Evolutionary conservation across 768 basidiomycete species (phyloP), one percentile per base, ranked within the genome.

Genomic region (Baorangia bicolor): DNA sequence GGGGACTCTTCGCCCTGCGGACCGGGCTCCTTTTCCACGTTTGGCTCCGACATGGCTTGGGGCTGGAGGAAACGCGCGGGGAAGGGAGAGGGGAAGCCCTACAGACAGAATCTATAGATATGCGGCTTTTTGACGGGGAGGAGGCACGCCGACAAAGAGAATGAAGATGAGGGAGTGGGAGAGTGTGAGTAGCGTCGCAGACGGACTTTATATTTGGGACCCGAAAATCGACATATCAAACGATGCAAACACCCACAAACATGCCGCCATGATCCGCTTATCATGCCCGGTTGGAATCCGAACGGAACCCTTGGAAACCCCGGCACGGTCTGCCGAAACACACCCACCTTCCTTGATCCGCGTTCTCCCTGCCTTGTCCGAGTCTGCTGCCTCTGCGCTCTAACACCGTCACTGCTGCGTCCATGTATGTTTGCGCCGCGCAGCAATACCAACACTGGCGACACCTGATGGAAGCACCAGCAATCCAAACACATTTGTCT

Each of bases 1-100:
- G 77, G 74, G 40, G 78, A 74, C 44, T 80, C 77, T 50, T 81
- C 77, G 67, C 79, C 77, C 67, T 76, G 73, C 20, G 84, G 80
- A 60, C 83, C 85, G 38, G 85, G 83, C 77, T 82, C 86, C 80
- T 88, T 87, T 77, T 83, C 82, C 63, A 77, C 75, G 71, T 71
- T 78, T 57, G 80, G 68, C 46, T 72, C 71, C 55, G 70, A 65
- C 70, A 73, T 71, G 55, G 51, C 12, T 44, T 11, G 28, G n/a
- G 49, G 37, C 1, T 34, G 39, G 28, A 31, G 30, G 21, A 35
- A 30, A 30, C 27, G 48, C n/a, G 56, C 44, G 40, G 42, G 56
- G 18, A 30, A 43, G 34, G 37, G 51, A 27, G 33, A 30, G 51
- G 50, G 53, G 5, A 42, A 58, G 42, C 71, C 71, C 72, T 68